phyloP scores from a whole-genome alignment of 179 eudicot species.

The Pouteria campechiana region DNA sequence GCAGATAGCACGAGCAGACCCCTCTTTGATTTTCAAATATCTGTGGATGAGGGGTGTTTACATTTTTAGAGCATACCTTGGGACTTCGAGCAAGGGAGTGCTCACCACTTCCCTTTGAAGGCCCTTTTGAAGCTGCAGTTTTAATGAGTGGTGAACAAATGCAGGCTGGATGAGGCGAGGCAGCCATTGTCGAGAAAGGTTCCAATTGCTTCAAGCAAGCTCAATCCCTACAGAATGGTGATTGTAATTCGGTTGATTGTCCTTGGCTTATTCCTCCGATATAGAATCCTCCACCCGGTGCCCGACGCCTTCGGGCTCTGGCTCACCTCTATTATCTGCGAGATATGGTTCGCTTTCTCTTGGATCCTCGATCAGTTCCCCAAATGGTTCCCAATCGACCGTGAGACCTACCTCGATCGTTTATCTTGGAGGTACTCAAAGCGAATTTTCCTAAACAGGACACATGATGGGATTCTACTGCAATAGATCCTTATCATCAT shows the following conservation, averaged over 20 bases:
- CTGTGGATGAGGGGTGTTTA: too few species aligned
- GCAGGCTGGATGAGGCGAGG: slow-evolving; percentile 86
- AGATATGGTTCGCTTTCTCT: slow-evolving; percentile 89
- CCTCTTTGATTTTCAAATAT: too few species aligned
- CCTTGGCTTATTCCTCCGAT: slow-evolving; percentile 65
- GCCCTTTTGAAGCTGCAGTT: too few species aligned
- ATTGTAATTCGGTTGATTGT: slow-evolving; percentile 64
- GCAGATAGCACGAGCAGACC: too few species aligned
- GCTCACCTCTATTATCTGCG: slow-evolving; percentile 81
- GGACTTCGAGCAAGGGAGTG: too few species aligned
- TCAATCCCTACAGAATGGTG: slow-evolving; percentile 88
- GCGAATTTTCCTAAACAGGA: slow-evolving; percentile 4
- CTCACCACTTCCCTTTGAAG: too few species aligned
- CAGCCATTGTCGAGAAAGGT: slow-evolving; percentile 89
- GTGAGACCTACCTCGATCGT: slow-evolving; percentile 90
- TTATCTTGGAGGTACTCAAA: slow-evolving; percentile 70
- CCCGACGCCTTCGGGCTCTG: slow-evolving; percentile 87
- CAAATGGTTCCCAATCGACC: slow-evolving; percentile 88
- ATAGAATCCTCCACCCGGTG: slow-evolving; percentile 78
- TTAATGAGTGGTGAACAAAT: slow-evolving; percentile 8
- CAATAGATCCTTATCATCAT: too few species aligned
- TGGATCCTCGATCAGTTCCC: slow-evolving; percentile 99
- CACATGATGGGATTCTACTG: too few species aligned
- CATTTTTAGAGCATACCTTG: too few species aligned
- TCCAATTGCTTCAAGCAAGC: slow-evolving; percentile 87